Evolutionary conservation across 371 early-diverging fungal genomes (phyloP).

Genomic region (Mortierella sp.): DNA sequence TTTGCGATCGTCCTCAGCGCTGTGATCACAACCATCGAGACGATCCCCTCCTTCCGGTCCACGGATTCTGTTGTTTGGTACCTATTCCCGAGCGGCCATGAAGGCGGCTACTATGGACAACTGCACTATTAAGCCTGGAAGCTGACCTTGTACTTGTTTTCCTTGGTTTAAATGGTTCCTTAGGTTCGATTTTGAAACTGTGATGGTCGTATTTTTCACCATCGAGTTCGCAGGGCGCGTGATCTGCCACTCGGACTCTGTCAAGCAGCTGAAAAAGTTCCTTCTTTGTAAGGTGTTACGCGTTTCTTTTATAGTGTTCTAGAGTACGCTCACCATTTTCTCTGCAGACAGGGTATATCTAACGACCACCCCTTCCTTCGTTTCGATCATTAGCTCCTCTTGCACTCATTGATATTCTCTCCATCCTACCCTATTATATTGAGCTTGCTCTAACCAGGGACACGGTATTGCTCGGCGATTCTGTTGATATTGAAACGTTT

Average conservation of each 20-base stretch:
- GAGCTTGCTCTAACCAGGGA: constrained; percentile 77
- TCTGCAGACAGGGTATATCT: background rate
- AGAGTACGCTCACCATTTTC: background rate
- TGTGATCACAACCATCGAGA: constrained; percentile 86
- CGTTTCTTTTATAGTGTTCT: too few relatives aligned
- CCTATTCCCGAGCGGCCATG: background rate
- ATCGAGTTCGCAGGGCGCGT: constrained; percentile 79
- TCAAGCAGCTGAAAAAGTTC: constrained; percentile 65
- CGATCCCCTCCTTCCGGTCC: constrained; percentile 82
- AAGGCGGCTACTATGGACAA: background rate
- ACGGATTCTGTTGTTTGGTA: constrained; percentile 74
- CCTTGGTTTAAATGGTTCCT: background rate
- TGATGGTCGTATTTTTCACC: constrained; percentile 84
- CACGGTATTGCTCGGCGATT: constrained; percentile 65
- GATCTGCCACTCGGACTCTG: constrained; percentile 75
- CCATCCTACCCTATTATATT: constrained; percentile 86
- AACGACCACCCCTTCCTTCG: background rate
- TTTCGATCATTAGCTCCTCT: constrained; percentile 63
- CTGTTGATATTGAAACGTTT: background rate
- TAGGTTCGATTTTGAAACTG: constrained; percentile 81
- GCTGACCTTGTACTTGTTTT: background rate
- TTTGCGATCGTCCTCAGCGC: constrained; percentile 81
- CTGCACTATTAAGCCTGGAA: background rate
- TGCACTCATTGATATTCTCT: constrained; percentile 82
- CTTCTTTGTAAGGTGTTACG: constrained; percentile 59